A percentile compares a stretch with the other conserved stretches of the same genome.
Conservation (phyloP, 2,329 filamentous ascomycete species). For the Arachnomyces sp. region DNA sequence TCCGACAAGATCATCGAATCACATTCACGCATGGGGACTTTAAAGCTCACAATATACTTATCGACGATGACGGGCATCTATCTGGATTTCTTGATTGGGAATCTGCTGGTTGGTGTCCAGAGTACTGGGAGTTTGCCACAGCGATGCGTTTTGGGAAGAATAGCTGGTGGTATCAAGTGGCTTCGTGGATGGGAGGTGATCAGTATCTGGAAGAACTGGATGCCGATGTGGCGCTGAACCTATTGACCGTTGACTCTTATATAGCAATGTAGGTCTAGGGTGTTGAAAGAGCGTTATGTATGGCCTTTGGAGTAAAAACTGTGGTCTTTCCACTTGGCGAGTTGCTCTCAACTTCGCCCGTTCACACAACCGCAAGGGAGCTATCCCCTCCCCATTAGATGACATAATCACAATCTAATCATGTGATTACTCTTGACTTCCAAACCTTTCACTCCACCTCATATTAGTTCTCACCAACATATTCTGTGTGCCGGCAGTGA, state of each 20-base stretch:
- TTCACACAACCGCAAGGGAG: too few species aligned
- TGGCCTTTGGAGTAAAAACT: too few species aligned
- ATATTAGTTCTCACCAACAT: too few species aligned
- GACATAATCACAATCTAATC: too few species aligned
- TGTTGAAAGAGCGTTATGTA: neutral
- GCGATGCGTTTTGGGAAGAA: constrained; percentile 16
- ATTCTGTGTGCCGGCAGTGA: too few species aligned
- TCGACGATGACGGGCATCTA: constrained; percentile 15
- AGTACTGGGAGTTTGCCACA: constrained; percentile 20
- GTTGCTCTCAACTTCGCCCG: too few species aligned
- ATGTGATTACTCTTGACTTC: too few species aligned
- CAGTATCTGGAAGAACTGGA: constrained; percentile 14
- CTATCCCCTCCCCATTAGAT: too few species aligned
- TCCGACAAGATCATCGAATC: constrained; percentile 13
- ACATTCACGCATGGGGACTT: constrained; percentile 19
- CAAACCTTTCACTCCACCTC: too few species aligned
- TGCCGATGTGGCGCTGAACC: constrained; percentile 14
- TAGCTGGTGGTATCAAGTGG: constrained; percentile 18
- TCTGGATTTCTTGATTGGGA: constrained; percentile 22
- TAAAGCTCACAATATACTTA: constrained; percentile 17
- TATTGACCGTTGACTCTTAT: constrained; percentile 18
- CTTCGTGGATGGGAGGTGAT: constrained; percentile 14
- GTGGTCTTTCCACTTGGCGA: too few species aligned
- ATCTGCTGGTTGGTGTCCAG: constrained; percentile 17
- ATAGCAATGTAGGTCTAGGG: constrained; percentile 8